These are phyloP conservation scores for Dactylellina leptospora DNA, from an alignment of 2,329 filamentous ascomycete genomes.

Conservation along the genomic window DNA sequence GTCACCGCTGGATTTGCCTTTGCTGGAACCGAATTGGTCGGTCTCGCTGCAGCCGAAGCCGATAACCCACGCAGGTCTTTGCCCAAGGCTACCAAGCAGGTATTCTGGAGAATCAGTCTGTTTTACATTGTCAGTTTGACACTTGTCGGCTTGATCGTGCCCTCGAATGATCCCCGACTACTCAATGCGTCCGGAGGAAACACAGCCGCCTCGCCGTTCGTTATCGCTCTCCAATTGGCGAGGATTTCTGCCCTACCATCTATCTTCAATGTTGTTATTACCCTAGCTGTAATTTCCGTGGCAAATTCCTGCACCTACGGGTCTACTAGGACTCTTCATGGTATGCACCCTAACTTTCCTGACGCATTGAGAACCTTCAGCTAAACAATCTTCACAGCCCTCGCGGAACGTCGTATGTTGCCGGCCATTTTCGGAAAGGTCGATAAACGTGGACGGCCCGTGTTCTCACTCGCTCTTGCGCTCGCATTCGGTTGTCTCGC, in stretches of 20 bases:
- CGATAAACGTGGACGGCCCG: slow-evolving; percentile 63
- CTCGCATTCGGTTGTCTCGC: slow-evolving; percentile 43
- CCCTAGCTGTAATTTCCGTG: slow-evolving; percentile 46
- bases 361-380: too few species aligned
- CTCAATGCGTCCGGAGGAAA: slow-evolving; percentile 60
- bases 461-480: slow-evolving; percentile 55
- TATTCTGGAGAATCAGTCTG: slow-evolving; percentile 65
- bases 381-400: slow-evolving; percentile 15
- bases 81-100: slow-evolving; percentile 64
- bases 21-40: slow-evolving; percentile 66
- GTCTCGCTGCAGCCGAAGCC: slow-evolving; percentile 66
- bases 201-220: slow-evolving; percentile 70
- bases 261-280: slow-evolving; percentile 74
- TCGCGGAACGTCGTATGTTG: slow-evolving; percentile 35
- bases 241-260: slow-evolving; percentile 70
- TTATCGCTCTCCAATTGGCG: slow-evolving; percentile 71
- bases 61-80: slow-evolving; percentile 65
- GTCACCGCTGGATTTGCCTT: slow-evolving; percentile 69
- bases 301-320: slow-evolving; percentile 48
- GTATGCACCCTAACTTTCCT: not conserved
- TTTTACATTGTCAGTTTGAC: slow-evolving; percentile 65
- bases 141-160: slow-evolving; percentile 63
- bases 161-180: slow-evolving; percentile 60
- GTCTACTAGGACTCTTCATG: slow-evolving; percentile 49
- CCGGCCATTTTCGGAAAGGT: slow-evolving; percentile 61